phyloP scores from a whole-genome alignment of 768 basidiomycete genomes.

The Podaxis sp. region DNA sequence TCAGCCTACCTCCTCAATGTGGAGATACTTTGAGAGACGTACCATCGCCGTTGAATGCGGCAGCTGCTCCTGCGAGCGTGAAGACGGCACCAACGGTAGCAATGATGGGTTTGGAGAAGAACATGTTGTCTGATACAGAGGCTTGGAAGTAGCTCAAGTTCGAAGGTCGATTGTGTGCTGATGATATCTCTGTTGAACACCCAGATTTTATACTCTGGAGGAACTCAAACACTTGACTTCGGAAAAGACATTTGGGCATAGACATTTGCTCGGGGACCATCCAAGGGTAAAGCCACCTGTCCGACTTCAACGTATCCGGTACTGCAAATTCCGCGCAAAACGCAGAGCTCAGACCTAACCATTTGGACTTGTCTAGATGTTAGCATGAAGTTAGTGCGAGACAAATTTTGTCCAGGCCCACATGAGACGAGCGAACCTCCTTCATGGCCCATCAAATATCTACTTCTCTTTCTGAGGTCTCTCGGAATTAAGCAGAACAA shows the following conservation, averaged over 20 bases:
- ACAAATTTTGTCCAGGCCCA: neutral
- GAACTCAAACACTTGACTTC: neutral
- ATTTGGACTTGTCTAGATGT: neutral
- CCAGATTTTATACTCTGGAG: neutral
- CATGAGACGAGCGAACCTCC: neutral
- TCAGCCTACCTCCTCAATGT: neutral
- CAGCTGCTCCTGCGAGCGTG: constrained; percentile 5
- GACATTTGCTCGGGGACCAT: neutral
- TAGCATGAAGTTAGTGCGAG: neutral
- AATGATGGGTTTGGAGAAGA: constrained; percentile 2
- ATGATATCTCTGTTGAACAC: neutral
- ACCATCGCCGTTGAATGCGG: constrained; percentile 21
- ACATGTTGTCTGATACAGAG: constrained; percentile 2
- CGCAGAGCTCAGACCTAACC: neutral
- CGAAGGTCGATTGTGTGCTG: neutral
- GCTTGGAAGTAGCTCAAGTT: neutral
- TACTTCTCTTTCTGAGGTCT: neutral
- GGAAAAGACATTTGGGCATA: neutral
- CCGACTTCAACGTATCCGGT: neutral
- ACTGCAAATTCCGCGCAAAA: neutral
- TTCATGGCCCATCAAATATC: neutral
- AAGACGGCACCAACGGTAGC: neutral
- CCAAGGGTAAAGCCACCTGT: neutral
- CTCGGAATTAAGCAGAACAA: too few relatives aligned
- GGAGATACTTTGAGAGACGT: neutral